Evolutionary conservation across 805 yeast genomes (phyloP).

Genomic region (Komagataella phaffii): DNA sequence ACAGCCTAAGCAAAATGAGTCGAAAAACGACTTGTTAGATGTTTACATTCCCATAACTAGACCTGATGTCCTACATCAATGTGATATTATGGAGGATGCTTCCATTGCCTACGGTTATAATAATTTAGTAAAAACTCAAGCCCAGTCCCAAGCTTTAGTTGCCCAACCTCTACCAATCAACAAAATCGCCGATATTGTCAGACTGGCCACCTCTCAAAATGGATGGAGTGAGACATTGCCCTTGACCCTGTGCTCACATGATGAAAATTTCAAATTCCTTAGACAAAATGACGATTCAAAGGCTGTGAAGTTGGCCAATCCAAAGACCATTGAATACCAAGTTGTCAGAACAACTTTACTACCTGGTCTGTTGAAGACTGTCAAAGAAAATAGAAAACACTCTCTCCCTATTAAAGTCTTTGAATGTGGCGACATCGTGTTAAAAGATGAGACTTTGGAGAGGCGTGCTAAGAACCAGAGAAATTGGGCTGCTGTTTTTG

Average conservation of each 20-base stretch:
- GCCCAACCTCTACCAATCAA: constrained; percentile 87
- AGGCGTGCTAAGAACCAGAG: constrained; percentile 88
- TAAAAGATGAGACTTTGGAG: constrained; percentile 68
- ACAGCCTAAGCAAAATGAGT: constrained; percentile 32
- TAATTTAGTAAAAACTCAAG: constrained; percentile 66
- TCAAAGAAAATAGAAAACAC: constrained; percentile 92
- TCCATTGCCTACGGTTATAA: constrained; percentile 94
- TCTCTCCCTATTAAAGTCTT: constrained; percentile 89
- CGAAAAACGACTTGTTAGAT: constrained; percentile 29
- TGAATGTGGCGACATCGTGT: constrained; percentile 90
- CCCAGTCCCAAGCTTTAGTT: constrained; percentile 65
- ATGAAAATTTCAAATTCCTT: constrained; percentile 87
- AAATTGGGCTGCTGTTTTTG: constrained; percentile 88
- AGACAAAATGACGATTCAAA: constrained; percentile 60
- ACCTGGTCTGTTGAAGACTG: constrained; percentile 91
- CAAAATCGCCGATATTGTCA: constrained; percentile 79
- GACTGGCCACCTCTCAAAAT: constrained; percentile 84
- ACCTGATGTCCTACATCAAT: constrained; percentile 90
- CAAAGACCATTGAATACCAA: constrained; percentile 93
- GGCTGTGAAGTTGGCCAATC: constrained; percentile 89
- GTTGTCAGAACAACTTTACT: constrained; percentile 91
- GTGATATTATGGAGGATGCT: constrained; percentile 98
- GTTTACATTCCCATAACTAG: constrained; percentile 86
- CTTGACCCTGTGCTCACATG: constrained; percentile 88
- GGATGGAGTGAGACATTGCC: constrained; percentile 97